These are phyloP conservation scores for Entophlyctis luteolus DNA, from an alignment of 192 early-diverging fungal genomes.

Conservation along the genomic window DNA sequence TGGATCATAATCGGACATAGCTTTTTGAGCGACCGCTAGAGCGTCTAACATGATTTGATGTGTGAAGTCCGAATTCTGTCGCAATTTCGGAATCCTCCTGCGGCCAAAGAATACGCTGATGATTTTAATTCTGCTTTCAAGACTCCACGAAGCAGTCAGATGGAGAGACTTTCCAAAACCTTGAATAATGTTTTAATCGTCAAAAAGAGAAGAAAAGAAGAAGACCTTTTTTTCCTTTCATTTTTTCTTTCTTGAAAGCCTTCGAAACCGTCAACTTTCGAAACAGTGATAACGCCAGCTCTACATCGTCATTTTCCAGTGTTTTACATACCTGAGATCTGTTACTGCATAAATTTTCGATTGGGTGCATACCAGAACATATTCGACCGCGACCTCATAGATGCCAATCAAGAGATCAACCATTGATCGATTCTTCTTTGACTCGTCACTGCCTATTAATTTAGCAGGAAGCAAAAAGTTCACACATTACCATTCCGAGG, in stretches of 20 bases:
- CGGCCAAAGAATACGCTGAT: neutral
- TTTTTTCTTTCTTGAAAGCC: conserved; percentile 8
- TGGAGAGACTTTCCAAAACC: conserved; percentile 6
- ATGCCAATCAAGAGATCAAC: conserved; percentile 2
- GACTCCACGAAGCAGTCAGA: neutral
- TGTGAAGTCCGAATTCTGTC: neutral
- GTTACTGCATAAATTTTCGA: too few relatives aligned
- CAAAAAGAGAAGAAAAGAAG: neutral
- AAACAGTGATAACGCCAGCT: neutral
- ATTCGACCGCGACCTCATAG: conserved; percentile 1
- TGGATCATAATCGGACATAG: neutral
- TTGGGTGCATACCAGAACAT: conserved; percentile 19
- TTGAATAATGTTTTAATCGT: neutral
- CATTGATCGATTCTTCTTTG: neutral
- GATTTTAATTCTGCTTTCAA: neutral
- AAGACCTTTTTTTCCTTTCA: conserved; percentile 10
- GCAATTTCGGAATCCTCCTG: neutral
- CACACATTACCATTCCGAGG: neutral
- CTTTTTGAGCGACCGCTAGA: neutral
- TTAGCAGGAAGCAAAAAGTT: neutral
- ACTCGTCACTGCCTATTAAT: neutral
- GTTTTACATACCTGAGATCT: neutral
- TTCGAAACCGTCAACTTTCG: neutral
- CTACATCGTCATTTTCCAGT: conserved; percentile 1
- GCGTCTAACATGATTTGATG: conserved; percentile 6